phyloP scores from a whole-genome alignment of 371 early-diverging fungal species.

The Mucor lusitanicus region DNA sequence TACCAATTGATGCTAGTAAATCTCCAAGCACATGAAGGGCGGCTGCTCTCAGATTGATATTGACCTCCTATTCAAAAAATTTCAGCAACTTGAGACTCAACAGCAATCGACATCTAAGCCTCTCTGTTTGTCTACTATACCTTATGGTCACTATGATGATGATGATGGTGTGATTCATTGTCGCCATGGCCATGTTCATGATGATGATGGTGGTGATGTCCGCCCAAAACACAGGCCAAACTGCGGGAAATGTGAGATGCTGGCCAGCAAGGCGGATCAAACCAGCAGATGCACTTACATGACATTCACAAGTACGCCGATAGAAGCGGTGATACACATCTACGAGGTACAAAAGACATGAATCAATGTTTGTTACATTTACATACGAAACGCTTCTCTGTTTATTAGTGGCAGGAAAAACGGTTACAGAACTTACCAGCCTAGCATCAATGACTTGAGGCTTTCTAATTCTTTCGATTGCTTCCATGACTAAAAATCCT shows the following conservation, averaged over 20 bases:
- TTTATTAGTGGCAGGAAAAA: not conserved
- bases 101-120: slow-evolving; percentile 3
- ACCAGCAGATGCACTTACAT: slow-evolving; percentile 46
- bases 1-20: slow-evolving; percentile 76
- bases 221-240: slow-evolving; percentile 44
- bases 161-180: slow-evolving; percentile 6
- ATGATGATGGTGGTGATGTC: slow-evolving; percentile 38
- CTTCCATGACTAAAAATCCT: slow-evolving; percentile 73
- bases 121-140: slow-evolving; percentile 29
- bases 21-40: slow-evolving; percentile 87
- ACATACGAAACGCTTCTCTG: not conserved
- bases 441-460: slow-evolving; percentile 78
- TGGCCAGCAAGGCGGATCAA: not conserved
- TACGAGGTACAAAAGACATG: slow-evolving; percentile 9
- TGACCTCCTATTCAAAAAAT: slow-evolving; percentile 39
- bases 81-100: not conserved
- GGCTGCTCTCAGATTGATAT: slow-evolving; percentile 73
- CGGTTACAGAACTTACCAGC: slow-evolving; percentile 27
- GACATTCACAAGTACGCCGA: slow-evolving; percentile 84
- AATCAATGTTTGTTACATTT: not conserved
- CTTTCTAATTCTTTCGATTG: slow-evolving; percentile 68
- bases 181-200: slow-evolving; percentile 27
- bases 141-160: slow-evolving; percentile 7
- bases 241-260: slow-evolving; percentile 12
- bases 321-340: slow-evolving; percentile 72